phyloP scores from a whole-genome alignment of 495 filamentous ascomycete genomes.

The Xylaria bambusicola region DNA sequence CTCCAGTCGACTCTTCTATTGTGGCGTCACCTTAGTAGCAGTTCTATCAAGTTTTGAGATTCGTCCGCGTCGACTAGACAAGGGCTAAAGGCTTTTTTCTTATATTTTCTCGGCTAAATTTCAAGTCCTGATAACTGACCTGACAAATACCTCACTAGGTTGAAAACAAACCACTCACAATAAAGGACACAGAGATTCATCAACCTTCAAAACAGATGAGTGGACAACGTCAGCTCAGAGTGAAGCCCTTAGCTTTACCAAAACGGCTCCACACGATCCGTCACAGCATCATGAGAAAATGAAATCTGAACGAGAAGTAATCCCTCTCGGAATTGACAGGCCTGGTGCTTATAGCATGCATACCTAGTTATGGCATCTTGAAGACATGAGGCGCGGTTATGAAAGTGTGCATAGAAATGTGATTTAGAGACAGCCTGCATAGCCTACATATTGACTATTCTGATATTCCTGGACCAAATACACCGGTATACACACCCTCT shows the following conservation, averaged over 20 bases:
- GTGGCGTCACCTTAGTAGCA: too few relatives aligned
- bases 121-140: background rate
- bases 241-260: too few relatives aligned
- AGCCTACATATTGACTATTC: background rate
- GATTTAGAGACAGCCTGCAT: background rate
- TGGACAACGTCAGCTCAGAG: background rate
- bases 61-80: too few relatives aligned
- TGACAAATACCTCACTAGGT: background rate
- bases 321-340: background rate
- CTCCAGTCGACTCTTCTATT: too few relatives aligned
- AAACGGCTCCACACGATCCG: too few relatives aligned
- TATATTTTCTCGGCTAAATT: background rate
- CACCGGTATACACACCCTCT: too few relatives aligned
- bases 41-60: too few relatives aligned
- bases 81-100: too few relatives aligned
- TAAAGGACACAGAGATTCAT: background rate
- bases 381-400: too few relatives aligned
- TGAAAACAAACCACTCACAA: background rate
- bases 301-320: too few relatives aligned
- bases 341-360: background rate
- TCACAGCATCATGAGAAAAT: too few relatives aligned
- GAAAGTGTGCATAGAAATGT: background rate
- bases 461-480: too few relatives aligned
- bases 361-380: background rate
- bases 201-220: background rate